A percentile compares a stretch with the other conserved stretches of the same genome.
phyloP scores from a whole-genome alignment of 2,329 filamentous ascomycete species.

The Diaporthe citri region DNA sequence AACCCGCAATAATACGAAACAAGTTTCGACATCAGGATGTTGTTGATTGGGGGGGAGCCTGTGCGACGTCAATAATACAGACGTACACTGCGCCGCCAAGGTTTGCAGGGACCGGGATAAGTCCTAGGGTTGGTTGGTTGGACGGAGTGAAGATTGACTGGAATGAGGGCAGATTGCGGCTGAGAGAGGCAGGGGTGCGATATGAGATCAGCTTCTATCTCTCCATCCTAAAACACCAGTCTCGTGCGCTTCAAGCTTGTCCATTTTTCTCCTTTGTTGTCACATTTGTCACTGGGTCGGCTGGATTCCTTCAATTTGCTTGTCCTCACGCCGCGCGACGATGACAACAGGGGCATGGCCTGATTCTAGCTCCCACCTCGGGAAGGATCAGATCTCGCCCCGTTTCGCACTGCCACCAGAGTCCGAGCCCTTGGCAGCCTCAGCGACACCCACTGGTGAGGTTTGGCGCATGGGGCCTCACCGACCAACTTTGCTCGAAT shows the following conservation, averaged over 20 bases:
- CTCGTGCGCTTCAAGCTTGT: not conserved
- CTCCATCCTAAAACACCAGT: not conserved
- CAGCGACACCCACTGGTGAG: not conserved
- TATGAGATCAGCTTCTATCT: not conserved
- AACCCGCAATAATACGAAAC: not conserved
- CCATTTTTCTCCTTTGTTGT: not conserved
- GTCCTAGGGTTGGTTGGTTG: not conserved
- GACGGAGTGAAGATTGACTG: not conserved
- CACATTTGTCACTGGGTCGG: not conserved
- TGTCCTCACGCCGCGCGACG: not conserved
- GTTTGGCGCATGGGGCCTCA: not conserved
- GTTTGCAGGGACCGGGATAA: not conserved
- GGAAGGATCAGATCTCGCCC: conserved; percentile 11
- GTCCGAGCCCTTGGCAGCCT: conserved; percentile 15
- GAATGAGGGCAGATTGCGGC: not conserved
- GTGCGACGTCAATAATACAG: not conserved
- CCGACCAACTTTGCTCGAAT: not conserved
- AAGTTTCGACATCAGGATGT: not conserved
- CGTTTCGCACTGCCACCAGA: conserved; percentile 9
- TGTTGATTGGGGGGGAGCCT: not conserved
- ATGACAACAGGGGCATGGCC: not conserved
- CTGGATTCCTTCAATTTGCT: not conserved
- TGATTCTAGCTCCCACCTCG: not conserved
- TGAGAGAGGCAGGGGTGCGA: not conserved
- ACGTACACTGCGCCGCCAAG: not conserved